Evolutionary conservation across 2,329 filamentous ascomycete species (phyloP).

Genomic region (Hypoxylon sp.): DNA sequence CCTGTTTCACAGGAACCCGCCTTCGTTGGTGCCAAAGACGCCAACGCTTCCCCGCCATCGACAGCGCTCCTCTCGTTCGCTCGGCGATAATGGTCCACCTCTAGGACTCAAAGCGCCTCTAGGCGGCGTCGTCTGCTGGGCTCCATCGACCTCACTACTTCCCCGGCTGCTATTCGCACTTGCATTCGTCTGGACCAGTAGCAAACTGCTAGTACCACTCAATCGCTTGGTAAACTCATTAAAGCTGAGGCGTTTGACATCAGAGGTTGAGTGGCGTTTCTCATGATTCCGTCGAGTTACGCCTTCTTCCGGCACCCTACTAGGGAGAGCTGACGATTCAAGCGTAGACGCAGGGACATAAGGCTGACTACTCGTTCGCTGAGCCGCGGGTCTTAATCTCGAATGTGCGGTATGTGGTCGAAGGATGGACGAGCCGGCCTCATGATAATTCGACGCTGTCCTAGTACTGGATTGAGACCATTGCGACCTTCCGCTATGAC

Average conservation of each 20-base stretch:
- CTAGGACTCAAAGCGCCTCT: constrained; percentile 51
- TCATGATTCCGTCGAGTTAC: constrained; percentile 53
- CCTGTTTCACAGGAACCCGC: constrained; percentile 64
- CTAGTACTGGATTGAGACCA: constrained; percentile 53
- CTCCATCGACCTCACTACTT: constrained; percentile 60
- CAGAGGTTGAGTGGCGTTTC: constrained; percentile 66
- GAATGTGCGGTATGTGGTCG: constrained; percentile 69
- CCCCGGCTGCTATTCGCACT: constrained; percentile 62
- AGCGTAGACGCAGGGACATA: constrained; percentile 54
- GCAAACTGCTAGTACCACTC: constrained; percentile 70
- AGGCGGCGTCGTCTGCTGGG: constrained; percentile 54
- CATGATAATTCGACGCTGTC: constrained; percentile 45
- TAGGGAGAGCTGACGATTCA: constrained; percentile 44
- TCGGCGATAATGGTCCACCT: constrained; percentile 52
- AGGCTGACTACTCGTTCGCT: constrained; percentile 63
- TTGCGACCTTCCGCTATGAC: constrained; percentile 53
- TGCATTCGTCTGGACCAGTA: constrained; percentile 70
- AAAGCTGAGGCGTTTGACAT: constrained; percentile 70
- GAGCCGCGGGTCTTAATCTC: constrained; percentile 59
- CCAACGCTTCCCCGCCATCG: constrained; percentile 70
- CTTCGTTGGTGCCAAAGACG: constrained; percentile 63
- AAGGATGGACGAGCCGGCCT: constrained; percentile 52
- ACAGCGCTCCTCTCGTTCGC: constrained; percentile 61
- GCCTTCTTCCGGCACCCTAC: constrained; percentile 53
- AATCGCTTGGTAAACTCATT: constrained; percentile 71